Base-by-base conservation (phyloP, 2,329 filamentous ascomycete species). In the Bertia moriformis region DNA sequence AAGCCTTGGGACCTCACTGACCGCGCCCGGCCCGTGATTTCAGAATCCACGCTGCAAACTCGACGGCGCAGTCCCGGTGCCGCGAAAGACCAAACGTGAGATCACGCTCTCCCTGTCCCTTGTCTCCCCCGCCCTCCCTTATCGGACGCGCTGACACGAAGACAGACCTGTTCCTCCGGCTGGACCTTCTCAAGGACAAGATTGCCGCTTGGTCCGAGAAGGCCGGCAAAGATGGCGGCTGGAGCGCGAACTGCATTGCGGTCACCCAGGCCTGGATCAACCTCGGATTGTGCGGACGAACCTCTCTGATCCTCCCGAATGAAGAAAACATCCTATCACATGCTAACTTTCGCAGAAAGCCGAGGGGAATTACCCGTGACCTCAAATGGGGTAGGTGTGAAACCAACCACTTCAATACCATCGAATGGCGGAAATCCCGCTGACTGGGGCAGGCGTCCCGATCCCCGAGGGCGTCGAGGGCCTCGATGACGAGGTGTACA, bases 311-410 rank as follows among this genome's bases (percentile, higher is more conserved):
- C 22, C 22, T 27, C 22, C n/a, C n/a, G n/a, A n/a, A n/a, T n/a
- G n/a, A n/a, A n/a, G n/a, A n/a, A n/a, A n/a, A n/a, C n/a, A n/a
- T n/a, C n/a, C n/a, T n/a, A n/a, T 27, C 7, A 27, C 22, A 27
- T 27, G 22, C n/a, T 27, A 10, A 27, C 22, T 7, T n/a, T n/a
- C n/a, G n/a, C n/a, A 27, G 22, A 41, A 79, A 89, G 56, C 78
- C 81, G 38, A 78, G 89, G 49, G 85, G 84, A 46, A 96, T 96
- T 55, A 94, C 88, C 12, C 69, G 89, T 56, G 89, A 96, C 63
- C 66, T 95, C 43, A 88, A 83, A 56, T 95, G 89, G 89, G 89
- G 89, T 52, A n/a, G 22, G 22, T 27, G 7, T 27, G 7, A 7
- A 27, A 27, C 7, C 22, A 27, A 27, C 22, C 22, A 10, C 22